Conservation (phyloP, 495 filamentous ascomycete genomes). For the Talaromyces thailandensis region DNA sequence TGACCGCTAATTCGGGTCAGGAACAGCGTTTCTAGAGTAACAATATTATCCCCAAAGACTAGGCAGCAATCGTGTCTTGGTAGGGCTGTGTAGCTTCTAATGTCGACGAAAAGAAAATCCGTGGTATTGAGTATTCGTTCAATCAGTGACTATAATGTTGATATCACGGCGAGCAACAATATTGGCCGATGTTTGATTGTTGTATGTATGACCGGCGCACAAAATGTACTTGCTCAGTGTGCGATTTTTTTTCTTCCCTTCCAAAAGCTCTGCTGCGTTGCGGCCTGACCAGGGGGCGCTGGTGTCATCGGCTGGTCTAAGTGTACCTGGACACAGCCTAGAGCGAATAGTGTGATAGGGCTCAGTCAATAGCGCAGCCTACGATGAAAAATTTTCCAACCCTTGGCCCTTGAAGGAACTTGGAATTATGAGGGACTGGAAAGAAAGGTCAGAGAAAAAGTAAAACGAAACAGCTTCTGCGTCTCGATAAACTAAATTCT, state of each 20-base stretch:
- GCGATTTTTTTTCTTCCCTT: conserved; percentile 1
- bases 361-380: background rate
- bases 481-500: background rate
- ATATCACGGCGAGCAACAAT: background rate
- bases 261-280: conserved; percentile 1
- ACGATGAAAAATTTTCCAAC: conserved; percentile 1
- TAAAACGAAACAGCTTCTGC: background rate
- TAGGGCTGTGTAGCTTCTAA: background rate
- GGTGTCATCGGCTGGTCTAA: conserved; percentile 6
- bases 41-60: background rate
- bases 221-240: background rate
- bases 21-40: conserved; percentile 4
- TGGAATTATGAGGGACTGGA: background rate
- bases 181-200: background rate
- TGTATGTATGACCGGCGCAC: background rate
- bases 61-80: conserved; percentile 3
- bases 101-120: background rate
- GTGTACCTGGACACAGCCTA: background rate
- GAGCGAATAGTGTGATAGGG: background rate
- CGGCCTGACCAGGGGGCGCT: conserved; percentile 8
- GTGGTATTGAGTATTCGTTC: background rate
- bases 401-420: background rate
- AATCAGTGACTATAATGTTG: background rate
- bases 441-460: background rate
- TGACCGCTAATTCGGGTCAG: conserved; percentile 9